A percentile compares a stretch with the other conserved stretches of the same genome.
These are phyloP conservation scores for Pichia insulana DNA, from an alignment of 805 yeast genomes.

Conservation along the genomic window DNA sequence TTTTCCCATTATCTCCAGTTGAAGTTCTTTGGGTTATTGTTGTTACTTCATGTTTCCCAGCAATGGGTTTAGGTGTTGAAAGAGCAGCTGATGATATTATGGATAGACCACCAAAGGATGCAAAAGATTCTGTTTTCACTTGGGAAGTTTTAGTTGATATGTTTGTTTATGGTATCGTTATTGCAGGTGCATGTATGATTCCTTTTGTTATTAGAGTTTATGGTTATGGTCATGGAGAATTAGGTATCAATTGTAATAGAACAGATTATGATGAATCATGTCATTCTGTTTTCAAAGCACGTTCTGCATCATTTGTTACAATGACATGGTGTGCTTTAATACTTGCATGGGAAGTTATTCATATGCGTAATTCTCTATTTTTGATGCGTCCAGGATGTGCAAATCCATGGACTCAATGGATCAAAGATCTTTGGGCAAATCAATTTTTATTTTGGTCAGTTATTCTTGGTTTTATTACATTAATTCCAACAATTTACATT, in stretches of 20 bases:
- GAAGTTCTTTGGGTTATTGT: conserved; percentile 76
- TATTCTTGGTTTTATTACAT: conserved; percentile 55
- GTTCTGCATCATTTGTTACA: conserved; percentile 69
- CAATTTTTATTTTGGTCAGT: conserved; percentile 79
- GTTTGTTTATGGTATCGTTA: conserved; percentile 61
- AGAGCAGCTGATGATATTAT: conserved; percentile 55
- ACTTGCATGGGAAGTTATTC: conserved; percentile 79
- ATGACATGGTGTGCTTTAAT: conserved; percentile 84
- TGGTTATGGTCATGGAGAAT: conserved; percentile 54
- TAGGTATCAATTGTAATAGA: conserved; percentile 57
- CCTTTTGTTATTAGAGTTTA: conserved; percentile 60
- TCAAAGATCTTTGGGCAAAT: conserved; percentile 61
- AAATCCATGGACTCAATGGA: conserved; percentile 50
- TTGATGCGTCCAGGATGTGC: conserved; percentile 59
- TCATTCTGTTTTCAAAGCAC: conserved; percentile 57
- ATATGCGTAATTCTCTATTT: conserved; percentile 61
- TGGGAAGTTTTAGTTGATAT: conserved; percentile 61
- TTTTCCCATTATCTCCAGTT: conserved; percentile 74
- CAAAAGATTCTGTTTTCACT: conserved; percentile 50
- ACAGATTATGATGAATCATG: conserved; percentile 38
- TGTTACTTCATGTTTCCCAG: conserved; percentile 74
- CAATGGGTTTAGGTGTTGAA: conserved; percentile 73
- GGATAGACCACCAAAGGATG: conserved; percentile 54
- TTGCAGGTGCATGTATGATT: conserved; percentile 64
- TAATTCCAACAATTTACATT: conserved; percentile 77